Evolutionary conservation across 2,329 filamentous ascomycete species (phyloP).

Genomic region (Fusarium sp.): DNA sequence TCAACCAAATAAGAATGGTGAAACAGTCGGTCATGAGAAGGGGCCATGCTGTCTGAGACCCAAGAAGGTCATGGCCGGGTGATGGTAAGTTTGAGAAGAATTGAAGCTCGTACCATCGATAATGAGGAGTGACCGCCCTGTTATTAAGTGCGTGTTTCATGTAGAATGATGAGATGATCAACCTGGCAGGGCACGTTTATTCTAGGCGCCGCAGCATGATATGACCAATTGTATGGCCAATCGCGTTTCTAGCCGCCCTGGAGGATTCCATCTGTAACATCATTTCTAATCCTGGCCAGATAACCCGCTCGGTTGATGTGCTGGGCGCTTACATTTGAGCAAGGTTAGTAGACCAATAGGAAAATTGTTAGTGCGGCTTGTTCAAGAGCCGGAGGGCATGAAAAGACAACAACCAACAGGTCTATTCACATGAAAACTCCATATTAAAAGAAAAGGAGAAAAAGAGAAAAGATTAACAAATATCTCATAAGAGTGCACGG

Average conservation of each 20-base stretch:
- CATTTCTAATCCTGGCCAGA: neutral
- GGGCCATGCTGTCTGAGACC: neutral
- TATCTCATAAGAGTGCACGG: fast-evolving
- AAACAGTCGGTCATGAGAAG: neutral
- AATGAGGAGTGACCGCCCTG: neutral
- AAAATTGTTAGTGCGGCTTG: neutral
- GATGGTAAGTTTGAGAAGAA: neutral
- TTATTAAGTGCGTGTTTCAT: neutral
- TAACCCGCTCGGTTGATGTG: too few relatives aligned
- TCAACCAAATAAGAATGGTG: neutral
- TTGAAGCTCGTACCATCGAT: neutral
- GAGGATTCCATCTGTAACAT: neutral
- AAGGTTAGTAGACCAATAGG: neutral
- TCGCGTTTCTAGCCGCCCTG: neutral
- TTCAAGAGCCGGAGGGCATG: neutral
- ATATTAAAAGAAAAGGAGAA: fast-evolving
- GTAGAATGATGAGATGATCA: neutral
- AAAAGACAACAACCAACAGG: neutral
- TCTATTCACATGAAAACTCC: neutral
- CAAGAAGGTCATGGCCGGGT: neutral
- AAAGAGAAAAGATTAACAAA: fast-evolving
- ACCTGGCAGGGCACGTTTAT: neutral
- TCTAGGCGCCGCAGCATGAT: neutral
- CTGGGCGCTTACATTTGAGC: neutral
- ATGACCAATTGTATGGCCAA: neutral